Evolutionary conservation across 371 early-diverging fungal species (phyloP), one percentile per base, ranked within the genome.

Genomic region (Dichotomocladium elegans): DNA sequence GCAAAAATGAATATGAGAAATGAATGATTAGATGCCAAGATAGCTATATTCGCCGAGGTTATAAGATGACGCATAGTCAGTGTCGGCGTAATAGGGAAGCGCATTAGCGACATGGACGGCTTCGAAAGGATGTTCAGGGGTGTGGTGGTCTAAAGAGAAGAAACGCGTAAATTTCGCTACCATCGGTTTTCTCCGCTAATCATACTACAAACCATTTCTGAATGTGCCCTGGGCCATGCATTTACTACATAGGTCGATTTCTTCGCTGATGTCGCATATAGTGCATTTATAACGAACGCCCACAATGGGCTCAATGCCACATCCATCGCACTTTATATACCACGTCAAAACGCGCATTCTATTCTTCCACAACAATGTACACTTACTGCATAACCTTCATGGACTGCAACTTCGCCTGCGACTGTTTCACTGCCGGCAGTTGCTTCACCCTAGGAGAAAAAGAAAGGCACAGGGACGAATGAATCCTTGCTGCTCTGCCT

Each of bases 221-320:
- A 80, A 80, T 11, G 64, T 64, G 17, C 72, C 76, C 25, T 64
- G 57, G 27, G 57, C 65, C 68, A 68, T 70, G 49, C 81, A 80
- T 30, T 53, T 63, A 15, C 72, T 66, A 48, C 81, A 80, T 22
- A 80, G 51, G 61, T 77, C 81, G 2, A 80, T 65, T 48, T 77
- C 74, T 56, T 72, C 74, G 43, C 68, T 72, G 6, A 65, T 63
- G 53, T 79, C 79, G 50, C 86, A 85, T n/a, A 80, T 68, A 12
- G 70, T 66, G 51, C 86, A 85, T 35, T 81, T 80, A 55, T 81
- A 82, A 1, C 79, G 73, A 7, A 72, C 68, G 12, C 86, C 86
- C 19, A 81, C 60, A 51, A 85, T 85, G 4, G 86, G 86, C 37
- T 83, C 82, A 27, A 70, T 67, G 11, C 80, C 80, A 58, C 86